Evolutionary conservation across 2,329 filamentous ascomycete genomes (phyloP).

Genomic region (Onygena corvina): DNA sequence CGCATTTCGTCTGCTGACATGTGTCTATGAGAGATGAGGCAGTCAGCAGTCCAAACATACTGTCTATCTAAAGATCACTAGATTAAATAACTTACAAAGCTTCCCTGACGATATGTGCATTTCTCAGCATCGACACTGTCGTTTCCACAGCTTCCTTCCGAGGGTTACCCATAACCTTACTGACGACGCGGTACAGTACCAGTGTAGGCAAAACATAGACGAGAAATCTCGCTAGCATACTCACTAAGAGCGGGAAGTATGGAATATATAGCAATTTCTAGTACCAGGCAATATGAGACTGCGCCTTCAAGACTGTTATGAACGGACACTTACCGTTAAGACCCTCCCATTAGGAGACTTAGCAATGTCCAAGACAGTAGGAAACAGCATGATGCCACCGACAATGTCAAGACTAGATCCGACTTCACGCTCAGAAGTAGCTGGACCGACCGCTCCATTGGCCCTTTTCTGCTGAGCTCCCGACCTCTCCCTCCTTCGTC

Average conservation of each 20-base stretch:
- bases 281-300: neutral
- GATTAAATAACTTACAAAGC: constrained; percentile 40
- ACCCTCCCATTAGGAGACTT: constrained; percentile 48
- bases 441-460: neutral
- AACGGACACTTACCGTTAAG: constrained; percentile 28
- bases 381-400: constrained; percentile 56
- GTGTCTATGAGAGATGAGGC: constrained; percentile 25
- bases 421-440: neutral
- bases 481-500: constrained; percentile 40
- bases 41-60: neutral
- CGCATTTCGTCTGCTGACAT: constrained; percentile 49
- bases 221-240: constrained; percentile 33
- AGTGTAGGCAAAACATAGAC: constrained; percentile 32
- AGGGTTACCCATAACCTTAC: constrained; percentile 30
- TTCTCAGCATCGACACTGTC: constrained; percentile 42
- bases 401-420: constrained; percentile 28
- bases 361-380: constrained; percentile 61
- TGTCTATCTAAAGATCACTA: neutral
- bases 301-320: too few species aligned
- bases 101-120: constrained; percentile 40
- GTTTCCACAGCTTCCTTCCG: constrained; percentile 33
- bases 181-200: constrained; percentile 34
- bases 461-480: constrained; percentile 3
- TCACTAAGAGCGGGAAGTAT: constrained; percentile 27
- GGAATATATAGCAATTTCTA: constrained; percentile 28